Percentiles rank a stretch among this genome's conserved stretches.
phyloP scores from a whole-genome alignment of 441 rosid genomes.

The Aquilaria agallochum region DNA sequence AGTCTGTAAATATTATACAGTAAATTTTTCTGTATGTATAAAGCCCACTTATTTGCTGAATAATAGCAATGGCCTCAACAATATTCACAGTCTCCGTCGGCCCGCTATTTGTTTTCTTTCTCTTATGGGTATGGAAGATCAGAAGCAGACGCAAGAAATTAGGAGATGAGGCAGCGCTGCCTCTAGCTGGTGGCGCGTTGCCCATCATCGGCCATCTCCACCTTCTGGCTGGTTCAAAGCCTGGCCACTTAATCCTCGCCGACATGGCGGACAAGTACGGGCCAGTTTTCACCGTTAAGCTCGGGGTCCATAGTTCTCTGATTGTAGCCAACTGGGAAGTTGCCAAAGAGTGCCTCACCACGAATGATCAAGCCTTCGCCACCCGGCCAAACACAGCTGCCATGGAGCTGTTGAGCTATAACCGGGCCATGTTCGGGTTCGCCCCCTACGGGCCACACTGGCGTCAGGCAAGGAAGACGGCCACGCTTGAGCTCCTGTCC shows the following conservation, averaged over 20 bases:
- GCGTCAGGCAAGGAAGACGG: conserved; percentile 35
- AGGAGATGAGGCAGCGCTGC: conserved; percentile 13
- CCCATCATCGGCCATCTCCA: conserved; percentile 67
- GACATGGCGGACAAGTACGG: conserved; percentile 38
- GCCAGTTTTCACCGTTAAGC: conserved; percentile 34
- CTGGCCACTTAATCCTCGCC: conserved; percentile 39
- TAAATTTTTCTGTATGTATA: no score
- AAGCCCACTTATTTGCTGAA: no score
- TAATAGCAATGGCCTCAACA: no score
- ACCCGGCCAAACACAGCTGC: conserved; percentile 19
- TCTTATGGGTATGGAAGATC: no score
- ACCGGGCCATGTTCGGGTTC: conserved; percentile 22
- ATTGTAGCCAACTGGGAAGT: conserved; percentile 29
- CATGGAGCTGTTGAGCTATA: conserved; percentile 20
- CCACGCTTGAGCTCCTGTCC: conserved; percentile 34
- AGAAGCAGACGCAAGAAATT: no score
- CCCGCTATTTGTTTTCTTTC: no score
- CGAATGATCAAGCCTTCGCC: conserved; percentile 27
- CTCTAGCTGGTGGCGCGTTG: conserved; percentile 53
- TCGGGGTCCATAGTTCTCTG: conserved; percentile 28
- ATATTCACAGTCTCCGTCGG: no score
- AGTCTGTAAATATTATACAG: no score
- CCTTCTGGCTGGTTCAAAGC: conserved; percentile 35
- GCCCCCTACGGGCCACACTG: conserved; percentile 31
- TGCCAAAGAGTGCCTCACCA: conserved; percentile 35